Base-by-base conservation (phyloP, 495 filamentous ascomycete species). In the Podospora pseudoanserina region DNA sequence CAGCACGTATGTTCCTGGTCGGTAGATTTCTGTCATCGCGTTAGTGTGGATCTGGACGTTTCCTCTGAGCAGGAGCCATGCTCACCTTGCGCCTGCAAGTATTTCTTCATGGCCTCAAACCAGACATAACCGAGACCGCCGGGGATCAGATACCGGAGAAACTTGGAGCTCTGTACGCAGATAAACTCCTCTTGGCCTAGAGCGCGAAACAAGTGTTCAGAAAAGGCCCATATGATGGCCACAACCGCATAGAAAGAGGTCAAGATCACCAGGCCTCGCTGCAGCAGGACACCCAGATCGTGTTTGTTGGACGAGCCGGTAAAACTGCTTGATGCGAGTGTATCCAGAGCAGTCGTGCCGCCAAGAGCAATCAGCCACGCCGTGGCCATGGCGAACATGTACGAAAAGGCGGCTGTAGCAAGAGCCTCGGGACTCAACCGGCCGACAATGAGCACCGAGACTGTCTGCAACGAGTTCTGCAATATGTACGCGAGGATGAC, bases 31-130 rank as follows among this genome's bases (percentile, higher is more conserved):
- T 92, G 67, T 23, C 18, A 30, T 13, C 44, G 54, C 23, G 64
- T 28, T 23, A 56, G 20, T 62, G 9, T 49, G 39, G 9, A 11
- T 11, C 39, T 49, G 39, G 9, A 49, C 5, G 3, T 13, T 65
- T 34, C 20, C 15, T 19, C 15, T 39, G 30, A 4, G 13, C 19
- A 63, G 6, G 34, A 30, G 34, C 53, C 49, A 39, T 39, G 63
- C 71, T 27, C 80, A 90, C 90, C 91, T 82, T 97, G 93, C 3
- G 93, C 93, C 76, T 97, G 93, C 16, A 97, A 80, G 72, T 89
- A 97, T 78, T 97, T 97, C 79, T 97, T 97, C 86, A 92, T 89
- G 15, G 87, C 80, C 77, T 97, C 93, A 72, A 97, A 97, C 76
- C 92, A 97, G 58, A 97, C 88, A 76, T 97, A 97, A 2, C 93